A percentile compares a stretch with the other conserved stretches of the same genome.
Evolutionary conservation across 441 rosid genomes (phyloP).

Genomic region (Erodium trifolium): DNA sequence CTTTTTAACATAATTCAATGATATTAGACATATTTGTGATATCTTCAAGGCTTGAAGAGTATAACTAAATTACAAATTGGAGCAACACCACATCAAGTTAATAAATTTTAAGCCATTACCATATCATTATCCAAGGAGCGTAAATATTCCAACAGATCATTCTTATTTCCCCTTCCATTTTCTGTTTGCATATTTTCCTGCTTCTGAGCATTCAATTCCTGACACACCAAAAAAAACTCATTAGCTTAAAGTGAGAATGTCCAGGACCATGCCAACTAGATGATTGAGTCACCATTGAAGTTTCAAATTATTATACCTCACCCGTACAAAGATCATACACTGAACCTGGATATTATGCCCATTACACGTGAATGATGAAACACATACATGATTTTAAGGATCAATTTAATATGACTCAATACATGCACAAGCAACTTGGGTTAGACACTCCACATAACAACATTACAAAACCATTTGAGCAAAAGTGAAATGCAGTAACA

Average conservation of each 20-base stretch:
- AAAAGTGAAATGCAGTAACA: background rate
- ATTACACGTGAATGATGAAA: background rate
- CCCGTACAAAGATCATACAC: background rate
- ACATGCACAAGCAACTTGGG: background rate
- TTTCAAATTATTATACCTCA: background rate
- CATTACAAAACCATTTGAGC: background rate
- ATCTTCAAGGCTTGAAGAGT: background rate
- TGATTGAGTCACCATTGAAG: background rate
- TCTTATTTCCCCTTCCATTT: constrained; percentile 45
- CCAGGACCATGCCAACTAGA: background rate
- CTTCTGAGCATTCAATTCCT: constrained; percentile 62
- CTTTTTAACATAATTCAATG: constrained; percentile 22
- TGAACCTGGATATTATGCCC: background rate
- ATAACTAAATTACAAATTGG: background rate
- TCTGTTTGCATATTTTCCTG: constrained; percentile 42
- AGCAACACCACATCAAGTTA: background rate
- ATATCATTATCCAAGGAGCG: constrained; percentile 65
- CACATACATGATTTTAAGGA: background rate
- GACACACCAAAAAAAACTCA: constrained; percentile 17
- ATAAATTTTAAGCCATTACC: constrained; percentile 29
- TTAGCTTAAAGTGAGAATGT: constrained; percentile 12
- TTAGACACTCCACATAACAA: background rate
- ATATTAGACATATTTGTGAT: background rate
- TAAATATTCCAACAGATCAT: constrained; percentile 67
- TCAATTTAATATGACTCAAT: background rate